Percentiles rank a stretch among this genome's conserved stretches.
Conservation (phyloP, 1,139 yeast genomes). For the Yamadazyma epiphylla region DNA sequence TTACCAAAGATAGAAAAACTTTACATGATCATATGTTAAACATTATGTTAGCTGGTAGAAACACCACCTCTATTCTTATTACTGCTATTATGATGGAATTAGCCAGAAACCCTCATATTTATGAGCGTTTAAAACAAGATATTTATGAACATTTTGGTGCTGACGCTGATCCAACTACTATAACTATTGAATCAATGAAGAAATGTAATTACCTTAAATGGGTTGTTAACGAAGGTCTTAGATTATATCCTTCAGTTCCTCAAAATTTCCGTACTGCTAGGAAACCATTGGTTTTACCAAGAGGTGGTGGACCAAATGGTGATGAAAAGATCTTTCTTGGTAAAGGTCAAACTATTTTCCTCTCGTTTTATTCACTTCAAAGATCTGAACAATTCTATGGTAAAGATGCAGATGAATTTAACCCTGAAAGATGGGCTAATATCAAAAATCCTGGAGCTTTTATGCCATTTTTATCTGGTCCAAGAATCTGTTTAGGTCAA, state of each 20-base stretch:
- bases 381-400: constrained; percentile 42
- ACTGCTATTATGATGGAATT: constrained; percentile 39
- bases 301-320: constrained; percentile 51
- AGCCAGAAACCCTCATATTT: constrained; percentile 37
- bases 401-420: constrained; percentile 40
- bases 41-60: constrained; percentile 49
- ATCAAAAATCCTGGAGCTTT: constrained; percentile 30
- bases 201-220: constrained; percentile 46
- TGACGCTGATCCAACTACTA: constrained; percentile 12
- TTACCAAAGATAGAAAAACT: constrained; percentile 41
- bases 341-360: constrained; percentile 41
- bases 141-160: constrained; percentile 27
- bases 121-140: constrained; percentile 29
- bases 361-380: constrained; percentile 42
- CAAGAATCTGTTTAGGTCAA: constrained; percentile 43
- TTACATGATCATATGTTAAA: constrained; percentile 47
- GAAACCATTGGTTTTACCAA: constrained; percentile 45
- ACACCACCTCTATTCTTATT: constrained; percentile 49
- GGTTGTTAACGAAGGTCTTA: constrained; percentile 46
- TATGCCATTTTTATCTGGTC: constrained; percentile 45
- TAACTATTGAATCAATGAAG: constrained; percentile 44
- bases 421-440: constrained; percentile 49
- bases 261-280: constrained; percentile 42
- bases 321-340: constrained; percentile 37
- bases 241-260: constrained; percentile 56